Evolutionary conservation across 139 green algal species (phyloP).

Genomic region (Diplosphaera chodatii): DNA sequence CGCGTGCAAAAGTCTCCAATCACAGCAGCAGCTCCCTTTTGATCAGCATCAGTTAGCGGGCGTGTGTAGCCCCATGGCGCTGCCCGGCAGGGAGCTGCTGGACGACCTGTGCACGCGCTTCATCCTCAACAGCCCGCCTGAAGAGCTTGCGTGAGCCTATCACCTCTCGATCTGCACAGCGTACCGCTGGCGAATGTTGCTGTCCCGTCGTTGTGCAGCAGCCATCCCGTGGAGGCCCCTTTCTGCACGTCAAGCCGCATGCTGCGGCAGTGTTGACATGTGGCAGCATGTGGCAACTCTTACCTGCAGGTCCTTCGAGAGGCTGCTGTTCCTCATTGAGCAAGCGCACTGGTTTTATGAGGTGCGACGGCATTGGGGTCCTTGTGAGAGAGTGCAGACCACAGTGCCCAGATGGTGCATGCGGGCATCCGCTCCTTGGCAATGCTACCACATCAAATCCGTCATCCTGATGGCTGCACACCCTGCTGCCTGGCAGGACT

Average conservation of each 20-base stretch:
- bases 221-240: too few relatives aligned
- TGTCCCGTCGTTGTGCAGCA: neutral
- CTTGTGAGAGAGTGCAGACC: constrained; percentile 17
- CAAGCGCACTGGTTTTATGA: constrained; percentile 97
- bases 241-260: neutral
- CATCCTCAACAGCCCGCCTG: constrained; percentile 72
- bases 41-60: too few relatives aligned
- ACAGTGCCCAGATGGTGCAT: neutral
- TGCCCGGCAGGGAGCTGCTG: constrained; percentile 46
- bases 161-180: neutral
- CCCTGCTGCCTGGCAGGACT: constrained; percentile 15
- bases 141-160: constrained; percentile 62
- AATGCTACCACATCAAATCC: neutral
- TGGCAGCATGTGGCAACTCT: neutral
- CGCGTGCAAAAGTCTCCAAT: too few relatives aligned
- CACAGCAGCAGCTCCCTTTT: too few relatives aligned
- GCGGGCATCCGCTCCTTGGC: neutral
- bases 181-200: neutral
- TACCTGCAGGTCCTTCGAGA: constrained; percentile 66
- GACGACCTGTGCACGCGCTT: constrained; percentile 80
- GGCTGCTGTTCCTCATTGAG: constrained; percentile 89
- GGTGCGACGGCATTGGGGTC: constrained; percentile 34
- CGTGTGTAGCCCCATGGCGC: neutral
- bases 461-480: too few relatives aligned
- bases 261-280: too few relatives aligned